Base-by-base conservation (phyloP, 2,329 filamentous ascomycete species). In the Trichoderma oligosporum region DNA sequence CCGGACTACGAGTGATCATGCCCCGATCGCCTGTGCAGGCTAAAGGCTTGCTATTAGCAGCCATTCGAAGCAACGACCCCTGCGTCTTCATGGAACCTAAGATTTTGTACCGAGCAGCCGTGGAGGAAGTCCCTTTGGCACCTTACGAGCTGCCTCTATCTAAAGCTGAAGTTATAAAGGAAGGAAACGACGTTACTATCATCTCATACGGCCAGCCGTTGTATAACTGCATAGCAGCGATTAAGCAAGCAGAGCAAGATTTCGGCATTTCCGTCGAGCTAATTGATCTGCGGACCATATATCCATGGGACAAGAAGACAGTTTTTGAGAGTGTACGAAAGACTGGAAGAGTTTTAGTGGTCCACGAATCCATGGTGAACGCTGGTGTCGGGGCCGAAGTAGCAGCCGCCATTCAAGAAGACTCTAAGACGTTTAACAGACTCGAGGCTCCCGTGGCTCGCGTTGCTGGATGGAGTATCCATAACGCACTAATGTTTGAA, bases 81-180 rank as follows among this genome's bases (percentile, higher is more conserved):
- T 90, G 93, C 61, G 78, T 97, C 53, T 96, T 97, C 73, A 86
- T 97, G 86, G 92, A 97, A 70, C 92, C 92, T 42, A 97, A 97
- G 75, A 89, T 94, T 45, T 77, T 97, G 11, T 97, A 97, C 71
- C 86, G 92, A 18, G 91, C 92, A 0, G 89, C 92, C 0, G 89
- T 96, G 25, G 92, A 97, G 72, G 89, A 96, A 70, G 92, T 97
- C 1, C 92, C 92, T 0, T 82, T 85, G 1, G 87, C 84, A 20
- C 77, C 88, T 3, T 97, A 94, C 70, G 84, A 85, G n/a, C 80
- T 97, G 12, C 91, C 91, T 0, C 78, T 97, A 9, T 90, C 86
- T 65, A 93, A 90, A 70, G 92, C 92, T 0, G 91, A 97, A 69
- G 74, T 96, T 0, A 69, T 97, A 20, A 93, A 91, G 71, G 77